A percentile compares a stretch with the other conserved stretches of the same genome.
Conservation (phyloP, 2,329 filamentous ascomycete species). For the Fusarium sp. region DNA sequence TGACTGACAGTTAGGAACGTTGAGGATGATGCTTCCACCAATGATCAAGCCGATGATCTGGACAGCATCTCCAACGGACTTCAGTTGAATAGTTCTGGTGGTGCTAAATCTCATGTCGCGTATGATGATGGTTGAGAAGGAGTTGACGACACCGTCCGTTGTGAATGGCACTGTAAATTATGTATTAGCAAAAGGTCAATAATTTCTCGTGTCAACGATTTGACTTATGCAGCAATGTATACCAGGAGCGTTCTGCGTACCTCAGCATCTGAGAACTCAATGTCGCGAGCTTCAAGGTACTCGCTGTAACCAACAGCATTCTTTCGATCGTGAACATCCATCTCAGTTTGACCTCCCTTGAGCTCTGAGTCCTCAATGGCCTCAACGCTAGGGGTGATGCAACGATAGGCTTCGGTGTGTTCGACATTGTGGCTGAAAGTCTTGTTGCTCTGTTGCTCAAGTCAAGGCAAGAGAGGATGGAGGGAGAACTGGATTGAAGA, state of each 20-base stretch:
- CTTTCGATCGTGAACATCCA: neutral
- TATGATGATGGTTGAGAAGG: slow-evolving; percentile 5
- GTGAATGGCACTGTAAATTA: neutral
- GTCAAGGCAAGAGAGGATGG: neutral
- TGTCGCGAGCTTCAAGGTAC: slow-evolving; percentile 1
- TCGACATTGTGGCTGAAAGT: neutral
- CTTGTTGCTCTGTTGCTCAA: neutral
- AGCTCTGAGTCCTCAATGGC: neutral
- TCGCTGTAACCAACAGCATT: neutral
- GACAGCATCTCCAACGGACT: slow-evolving; percentile 2
- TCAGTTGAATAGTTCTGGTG: neutral
- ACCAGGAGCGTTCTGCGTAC: neutral
- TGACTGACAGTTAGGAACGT: neutral
- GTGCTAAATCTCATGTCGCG: slow-evolving; percentile 8
- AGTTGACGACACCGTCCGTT: slow-evolving; percentile 5
- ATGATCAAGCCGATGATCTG: neutral
- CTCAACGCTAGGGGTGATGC: neutral
- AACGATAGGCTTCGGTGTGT: neutral
- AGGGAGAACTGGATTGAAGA: neutral
- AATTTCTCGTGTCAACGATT: neutral
- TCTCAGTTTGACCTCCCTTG: neutral
- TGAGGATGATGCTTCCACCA: slow-evolving; percentile 1
- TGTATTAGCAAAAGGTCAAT: neutral
- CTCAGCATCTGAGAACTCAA: neutral
- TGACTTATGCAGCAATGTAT: neutral